A percentile compares a stretch with the other conserved stretches of the same genome.
phyloP scores from a whole-genome alignment of 768 basidiomycete genomes.

The Lactarius vividus region DNA sequence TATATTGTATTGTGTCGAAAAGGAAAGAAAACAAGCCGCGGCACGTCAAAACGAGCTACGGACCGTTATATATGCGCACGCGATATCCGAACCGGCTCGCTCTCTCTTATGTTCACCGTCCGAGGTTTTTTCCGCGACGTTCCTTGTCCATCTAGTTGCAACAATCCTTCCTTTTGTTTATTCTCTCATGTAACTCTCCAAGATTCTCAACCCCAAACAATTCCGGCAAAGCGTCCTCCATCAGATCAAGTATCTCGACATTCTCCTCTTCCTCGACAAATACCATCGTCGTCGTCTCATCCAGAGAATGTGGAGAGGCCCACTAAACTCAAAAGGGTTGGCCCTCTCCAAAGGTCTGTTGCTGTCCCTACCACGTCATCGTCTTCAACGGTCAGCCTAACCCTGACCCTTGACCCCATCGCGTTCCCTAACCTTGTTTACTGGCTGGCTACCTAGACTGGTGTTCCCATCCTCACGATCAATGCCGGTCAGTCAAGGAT shows the following conservation, averaged over 20 bases:
- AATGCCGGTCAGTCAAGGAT: slow-evolving; percentile 70
- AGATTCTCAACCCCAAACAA: slow-evolving; percentile 31
- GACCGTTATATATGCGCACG: background rate
- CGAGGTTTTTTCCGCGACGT: slow-evolving; percentile 55
- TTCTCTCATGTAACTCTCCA: slow-evolving; percentile 53
- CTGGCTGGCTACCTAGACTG: slow-evolving; percentile 40
- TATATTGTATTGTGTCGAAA: background rate
- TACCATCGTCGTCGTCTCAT: slow-evolving; percentile 21
- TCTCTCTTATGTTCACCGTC: slow-evolving; percentile 53
- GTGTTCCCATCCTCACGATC: slow-evolving; percentile 62
- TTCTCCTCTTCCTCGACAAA: background rate
- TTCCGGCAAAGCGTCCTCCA: slow-evolving; percentile 54
- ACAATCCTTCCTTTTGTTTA: slow-evolving; percentile 50
- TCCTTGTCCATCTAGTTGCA: slow-evolving; percentile 62
- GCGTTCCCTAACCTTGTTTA: background rate
- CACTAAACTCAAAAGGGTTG: slow-evolving; percentile 59
- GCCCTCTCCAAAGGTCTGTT: slow-evolving; percentile 41
- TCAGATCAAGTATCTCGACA: background rate
- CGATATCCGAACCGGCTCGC: background rate
- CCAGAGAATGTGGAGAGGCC: slow-evolving; percentile 43
- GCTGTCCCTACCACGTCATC: slow-evolving; percentile 44
- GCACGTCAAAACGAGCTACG: background rate
- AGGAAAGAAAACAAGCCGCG: background rate
- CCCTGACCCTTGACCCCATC: background rate
- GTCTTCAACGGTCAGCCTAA: slow-evolving; percentile 32